Evolutionary conservation across 2,329 filamentous ascomycete species (phyloP).

Genomic region (Cytospora mali): DNA sequence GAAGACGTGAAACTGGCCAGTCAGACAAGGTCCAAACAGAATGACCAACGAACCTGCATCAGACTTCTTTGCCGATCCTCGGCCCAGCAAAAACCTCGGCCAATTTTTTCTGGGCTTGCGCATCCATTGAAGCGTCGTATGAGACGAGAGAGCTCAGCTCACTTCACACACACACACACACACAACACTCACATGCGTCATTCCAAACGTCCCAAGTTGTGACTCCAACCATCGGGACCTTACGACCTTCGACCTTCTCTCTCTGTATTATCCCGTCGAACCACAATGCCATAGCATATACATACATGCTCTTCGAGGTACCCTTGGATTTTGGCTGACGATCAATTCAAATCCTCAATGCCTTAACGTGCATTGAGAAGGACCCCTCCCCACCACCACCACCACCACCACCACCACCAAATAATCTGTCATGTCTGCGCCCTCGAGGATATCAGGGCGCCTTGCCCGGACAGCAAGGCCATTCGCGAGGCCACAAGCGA

Average conservation of each 20-base stretch:
- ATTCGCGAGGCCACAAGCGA: slow-evolving; percentile 8
- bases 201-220: background rate
- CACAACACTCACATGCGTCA: slow-evolving; percentile 13
- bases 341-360: slow-evolving; percentile 10
- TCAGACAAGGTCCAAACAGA: slow-evolving; percentile 9
- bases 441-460: slow-evolving; percentile 34
- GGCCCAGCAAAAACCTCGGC: slow-evolving; percentile 16
- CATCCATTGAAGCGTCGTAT: background rate
- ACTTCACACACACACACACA: too few species aligned
- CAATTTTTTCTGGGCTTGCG: background rate
- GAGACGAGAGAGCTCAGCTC: background rate
- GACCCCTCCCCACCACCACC: background rate
- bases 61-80: background rate
- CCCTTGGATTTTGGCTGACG: slow-evolving; percentile 3
- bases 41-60: slow-evolving; percentile 18
- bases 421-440: slow-evolving; percentile 33
- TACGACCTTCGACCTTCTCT: too few species aligned
- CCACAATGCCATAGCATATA: slow-evolving; percentile 1
- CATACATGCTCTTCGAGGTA: slow-evolving; percentile 6
- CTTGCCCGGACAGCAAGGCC: slow-evolving; percentile 32
- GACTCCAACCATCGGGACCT: too few species aligned
- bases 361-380: slow-evolving; percentile 12
- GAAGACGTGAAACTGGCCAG: slow-evolving; percentile 10
- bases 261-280: background rate
- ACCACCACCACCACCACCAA: background rate